Evolutionary conservation across 768 basidiomycete species (phyloP), one percentile per base, ranked within the genome.

Genomic region (Serendipita sp.): DNA sequence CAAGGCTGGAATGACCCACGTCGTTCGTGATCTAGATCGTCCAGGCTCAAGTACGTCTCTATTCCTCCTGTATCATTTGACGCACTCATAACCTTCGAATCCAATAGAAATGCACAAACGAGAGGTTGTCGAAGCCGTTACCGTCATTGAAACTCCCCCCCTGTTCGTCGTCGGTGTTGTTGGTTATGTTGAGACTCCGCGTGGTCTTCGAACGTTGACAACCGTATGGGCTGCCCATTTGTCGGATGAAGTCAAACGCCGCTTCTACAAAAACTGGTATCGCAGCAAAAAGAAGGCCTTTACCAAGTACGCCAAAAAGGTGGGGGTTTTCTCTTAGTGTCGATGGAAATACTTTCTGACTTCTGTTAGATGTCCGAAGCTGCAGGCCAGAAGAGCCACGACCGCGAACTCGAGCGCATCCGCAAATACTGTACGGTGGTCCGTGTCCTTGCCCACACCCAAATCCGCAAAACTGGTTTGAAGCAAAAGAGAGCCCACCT

Each of bases 181-280:
- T 70, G 96, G 96, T 70, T 99, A 98, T 77, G 91, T 98, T 74
- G 96, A 99, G 79, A 98, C 96, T 64, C 96, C 96, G 72, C 94
- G 96, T 70, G 96, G 96, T 71, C 86, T 99, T 67, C 93, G 96
- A 72, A 91, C 93, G 43, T 88, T 99, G 72, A 98, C 96, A 72
- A 99, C 96, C 65, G 94, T 96, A 74, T 91, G 89, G 96, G 94
- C 96, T 51, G 88, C 90, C 69, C 96, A 99, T 75, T 83, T 99
- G 44, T 94, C 91, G 42, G 96, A 97, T 74, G 94, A 97, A 74
- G 74, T 98, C 74, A 99, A 95, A 78, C 90, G 96, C 72, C 85
- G 96, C 69, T 97, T 99, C 86, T 97, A 98, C 88, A 94, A 93
- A 82, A 96, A 95, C 83, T 97, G 95, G 94, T 98, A 98, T 82